A percentile compares a stretch with the other conserved stretches of the same genome.
Evolutionary conservation across 768 basidiomycete species (phyloP).

Genomic region (Lactarius evosmus): DNA sequence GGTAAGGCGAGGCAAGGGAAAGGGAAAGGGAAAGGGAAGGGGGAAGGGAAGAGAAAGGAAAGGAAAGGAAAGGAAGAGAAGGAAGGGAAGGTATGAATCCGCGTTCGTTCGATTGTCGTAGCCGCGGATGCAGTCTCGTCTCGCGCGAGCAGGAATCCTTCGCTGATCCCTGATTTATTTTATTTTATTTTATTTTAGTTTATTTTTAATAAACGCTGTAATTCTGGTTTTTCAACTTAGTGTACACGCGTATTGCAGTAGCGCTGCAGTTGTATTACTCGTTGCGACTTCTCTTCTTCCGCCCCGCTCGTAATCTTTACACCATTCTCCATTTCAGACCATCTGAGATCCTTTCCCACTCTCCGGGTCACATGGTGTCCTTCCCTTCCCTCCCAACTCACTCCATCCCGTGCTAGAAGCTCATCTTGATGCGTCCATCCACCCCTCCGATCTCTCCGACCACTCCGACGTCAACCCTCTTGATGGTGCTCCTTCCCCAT

Average conservation of each 20-base stretch:
- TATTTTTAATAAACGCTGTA: constrained; percentile 4
- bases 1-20: constrained; percentile 30
- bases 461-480: constrained; percentile 19
- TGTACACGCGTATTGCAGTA: neutral
- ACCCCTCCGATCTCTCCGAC: constrained; percentile 24
- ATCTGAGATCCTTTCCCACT: constrained; percentile 22
- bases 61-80: neutral
- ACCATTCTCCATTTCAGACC: neutral
- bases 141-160: neutral
- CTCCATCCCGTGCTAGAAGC: constrained; percentile 12
- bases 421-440: neutral
- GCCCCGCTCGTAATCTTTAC: neutral
- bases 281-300: neutral
- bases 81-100: neutral
- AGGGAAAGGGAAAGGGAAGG: constrained; percentile 18
- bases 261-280: no score
- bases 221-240: neutral
- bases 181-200: constrained; percentile 6
- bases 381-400: neutral
- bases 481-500: no score
- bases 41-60: constrained; percentile 16
- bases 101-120: constrained; percentile 10
- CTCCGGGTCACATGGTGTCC: constrained; percentile 12
- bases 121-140: constrained; percentile 15
- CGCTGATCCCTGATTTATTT: constrained; percentile 18